These are phyloP conservation scores for Aspergillus felis DNA, from an alignment of 2,329 filamentous ascomycete genomes.

Conservation along the genomic window DNA sequence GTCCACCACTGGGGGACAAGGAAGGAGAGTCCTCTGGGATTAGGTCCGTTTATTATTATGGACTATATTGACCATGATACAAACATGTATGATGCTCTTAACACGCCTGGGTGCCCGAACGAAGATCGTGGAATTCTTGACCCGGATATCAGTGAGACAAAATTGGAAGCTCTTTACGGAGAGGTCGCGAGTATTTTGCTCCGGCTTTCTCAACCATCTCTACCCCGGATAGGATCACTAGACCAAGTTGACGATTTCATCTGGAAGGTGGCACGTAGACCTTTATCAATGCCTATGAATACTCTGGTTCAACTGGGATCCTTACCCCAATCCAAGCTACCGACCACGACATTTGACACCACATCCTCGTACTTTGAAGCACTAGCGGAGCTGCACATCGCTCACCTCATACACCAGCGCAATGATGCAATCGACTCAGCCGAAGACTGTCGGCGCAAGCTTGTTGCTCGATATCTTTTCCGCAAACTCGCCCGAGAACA, in stretches of 20 bases:
- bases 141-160: conserved; percentile 2
- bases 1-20: neutral
- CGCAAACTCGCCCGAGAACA: conserved; percentile 14
- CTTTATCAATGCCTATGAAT: conserved; percentile 43
- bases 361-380: conserved; percentile 36
- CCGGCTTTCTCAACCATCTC: conserved; percentile 31
- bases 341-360: conserved; percentile 20
- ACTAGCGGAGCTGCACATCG: conserved; percentile 42
- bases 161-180: conserved; percentile 22
- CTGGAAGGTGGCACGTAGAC: conserved; percentile 28
- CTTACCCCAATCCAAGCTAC: conserved; percentile 12
- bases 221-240: conserved; percentile 40
- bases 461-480: conserved; percentile 18
- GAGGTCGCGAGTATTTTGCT: conserved; percentile 42
- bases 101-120: neutral
- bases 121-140: conserved; percentile 1
- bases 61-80: neutral
- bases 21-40: neutral
- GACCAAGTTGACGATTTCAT: conserved; percentile 16
- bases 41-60: conserved; percentile 5
- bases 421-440: conserved; percentile 33
- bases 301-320: conserved; percentile 25
- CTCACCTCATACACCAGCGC: conserved; percentile 35
- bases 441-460: conserved; percentile 18
- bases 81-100: neutral